phyloP scores from a whole-genome alignment of 1,284 basidiomycete species.

The Marasmius sp. region DNA sequence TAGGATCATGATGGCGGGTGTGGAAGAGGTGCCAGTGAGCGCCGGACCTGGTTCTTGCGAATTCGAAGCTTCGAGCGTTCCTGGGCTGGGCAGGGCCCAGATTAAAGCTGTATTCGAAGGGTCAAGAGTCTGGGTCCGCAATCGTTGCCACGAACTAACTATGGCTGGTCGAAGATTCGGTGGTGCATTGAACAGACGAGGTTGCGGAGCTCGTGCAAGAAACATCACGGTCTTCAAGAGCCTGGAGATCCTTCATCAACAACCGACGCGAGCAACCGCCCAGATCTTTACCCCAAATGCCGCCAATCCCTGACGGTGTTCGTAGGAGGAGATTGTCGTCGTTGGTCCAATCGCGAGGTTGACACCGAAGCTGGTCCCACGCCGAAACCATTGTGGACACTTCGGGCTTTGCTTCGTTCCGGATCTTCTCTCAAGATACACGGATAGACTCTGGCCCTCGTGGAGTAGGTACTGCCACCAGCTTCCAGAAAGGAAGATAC shows the following conservation, averaged over 20 bases:
- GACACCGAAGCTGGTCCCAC: constrained; percentile 65
- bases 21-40: constrained; percentile 30
- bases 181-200: too few relatives aligned
- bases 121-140: too few relatives aligned
- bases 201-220: too few relatives aligned
- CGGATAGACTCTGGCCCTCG: constrained; percentile 54
- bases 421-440: constrained; percentile 65
- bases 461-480: constrained; percentile 60
- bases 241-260: too few relatives aligned
- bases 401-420: constrained; percentile 78
- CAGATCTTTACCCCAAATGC: too few relatives aligned
- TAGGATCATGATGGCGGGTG: constrained; percentile 12
- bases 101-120: constrained; percentile 48
- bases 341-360: constrained; percentile 87
- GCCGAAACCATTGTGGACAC: constrained; percentile 80
- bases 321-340: constrained; percentile 70
- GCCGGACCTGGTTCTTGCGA: constrained; percentile 24
- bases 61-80: constrained; percentile 15
- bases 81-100: constrained; percentile 42
- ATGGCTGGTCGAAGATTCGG: too few relatives aligned
- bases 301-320: too few relatives aligned
- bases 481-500: constrained; percentile 65
- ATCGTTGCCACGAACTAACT: too few relatives aligned
- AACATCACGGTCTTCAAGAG: too few relatives aligned
- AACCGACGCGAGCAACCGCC: too few relatives aligned